A percentile compares a stretch with the other conserved stretches of the same genome.
Evolutionary conservation across 2,329 filamentous ascomycete species (phyloP).

Genomic region (Aspergillus brunneoviolaceus): DNA sequence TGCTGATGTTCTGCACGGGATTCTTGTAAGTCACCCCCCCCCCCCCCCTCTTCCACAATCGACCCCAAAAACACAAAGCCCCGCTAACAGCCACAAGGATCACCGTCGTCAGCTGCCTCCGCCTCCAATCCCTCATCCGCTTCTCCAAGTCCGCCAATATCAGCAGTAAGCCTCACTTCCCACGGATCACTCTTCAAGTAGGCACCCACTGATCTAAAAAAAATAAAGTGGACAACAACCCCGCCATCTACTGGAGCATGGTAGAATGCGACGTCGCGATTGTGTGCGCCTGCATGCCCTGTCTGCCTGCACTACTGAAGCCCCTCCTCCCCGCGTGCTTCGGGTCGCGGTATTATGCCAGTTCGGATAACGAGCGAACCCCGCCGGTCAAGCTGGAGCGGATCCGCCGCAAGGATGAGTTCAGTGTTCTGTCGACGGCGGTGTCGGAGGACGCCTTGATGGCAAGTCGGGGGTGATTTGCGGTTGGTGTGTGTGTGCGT

Average conservation of each 20-base stretch:
- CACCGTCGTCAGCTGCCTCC: conserved; percentile 44
- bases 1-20: conserved; percentile 54
- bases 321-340: conserved; percentile 18
- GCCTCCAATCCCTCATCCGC: conserved; percentile 40
- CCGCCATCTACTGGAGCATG: conserved; percentile 43
- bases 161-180: conserved; percentile 25
- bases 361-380: neutral
- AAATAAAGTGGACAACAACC: conserved; percentile 38
- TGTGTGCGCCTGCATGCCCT: conserved; percentile 48
- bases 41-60: neutral
- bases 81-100: conserved; percentile 28
- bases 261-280: conserved; percentile 47
- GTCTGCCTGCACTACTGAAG: conserved; percentile 30
- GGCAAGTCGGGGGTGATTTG: neutral
- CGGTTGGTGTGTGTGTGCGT: neutral
- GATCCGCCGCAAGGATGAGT: conserved; percentile 1
- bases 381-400: conserved; percentile 2
- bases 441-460: conserved; percentile 6
- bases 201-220: neutral
- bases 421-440: conserved; percentile 4
- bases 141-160: conserved; percentile 44
- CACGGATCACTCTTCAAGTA: too few relatives aligned
- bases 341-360: conserved; percentile 5
- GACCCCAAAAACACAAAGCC: neutral
- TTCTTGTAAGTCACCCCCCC: conserved; percentile 35